Evolutionary conservation across 176 grass and related monocot genomes (phyloP), one percentile per base, ranked within the genome.

Genomic region (Leersia perrieri): DNA sequence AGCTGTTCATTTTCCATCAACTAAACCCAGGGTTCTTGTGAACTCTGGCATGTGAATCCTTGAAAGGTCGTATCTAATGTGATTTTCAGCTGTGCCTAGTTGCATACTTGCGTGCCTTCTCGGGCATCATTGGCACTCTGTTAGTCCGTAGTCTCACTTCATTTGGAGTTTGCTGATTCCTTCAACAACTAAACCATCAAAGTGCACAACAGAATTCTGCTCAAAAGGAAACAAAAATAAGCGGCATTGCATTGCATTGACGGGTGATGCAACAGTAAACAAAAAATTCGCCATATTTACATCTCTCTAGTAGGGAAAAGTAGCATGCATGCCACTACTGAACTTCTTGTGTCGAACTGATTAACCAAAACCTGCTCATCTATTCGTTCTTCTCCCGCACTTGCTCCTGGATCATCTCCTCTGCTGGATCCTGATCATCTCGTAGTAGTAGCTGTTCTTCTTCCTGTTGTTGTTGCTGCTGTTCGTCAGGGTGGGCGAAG

Each of bases 21-120:
- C 58, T 49, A 47, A 47, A 30, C 36, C 67, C 68, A 42, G 80
- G 63, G 40, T 79, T 88, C 81, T 38, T 74, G 86, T 84, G 86
- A 88, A 62, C 74, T 27, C 12, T 73, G 30, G 18, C 23, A 41
- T 22, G 63, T 45, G 73, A 64, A 16, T 53, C 63, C 77, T 53
- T 9, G 5, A 15, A 23, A 79, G 41, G 14, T 72, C 53, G 6
- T 25, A 20, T 25, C 62, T 26, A 4, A 51, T 72, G 85, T 77
- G 40, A 55, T 53, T 61, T 51, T 31, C 12, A 63, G 65, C 53
- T 44, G 41, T 49, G 18, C 12, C 49, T 44, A 38, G 58, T 30
- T 31, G 32, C n/a, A 66, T 44, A 38, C 40, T 30, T 31, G 32
- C n/a, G 55, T 53, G 33, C 23, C 61, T 28, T 2, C 20, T 39